A percentile compares a stretch with the other conserved stretches of the same genome.
phyloP scores from a whole-genome alignment of 805 yeast genomes.

The Candida alai region DNA sequence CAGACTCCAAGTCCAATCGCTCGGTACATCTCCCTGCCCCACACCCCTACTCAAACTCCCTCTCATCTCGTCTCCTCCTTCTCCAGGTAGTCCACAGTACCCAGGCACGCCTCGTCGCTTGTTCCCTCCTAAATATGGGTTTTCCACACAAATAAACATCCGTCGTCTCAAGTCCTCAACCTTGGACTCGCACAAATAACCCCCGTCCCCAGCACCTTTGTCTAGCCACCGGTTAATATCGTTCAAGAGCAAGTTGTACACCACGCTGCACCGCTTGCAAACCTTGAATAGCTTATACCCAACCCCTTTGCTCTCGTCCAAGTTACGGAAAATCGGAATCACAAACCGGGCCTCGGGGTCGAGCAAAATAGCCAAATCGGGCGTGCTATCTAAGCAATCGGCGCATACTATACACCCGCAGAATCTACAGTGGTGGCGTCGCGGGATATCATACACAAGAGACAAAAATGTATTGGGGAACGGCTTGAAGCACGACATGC shows the following conservation, averaged over 20 bases:
- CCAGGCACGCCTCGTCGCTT: background rate
- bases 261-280: constrained; percentile 32
- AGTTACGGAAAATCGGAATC: constrained; percentile 30
- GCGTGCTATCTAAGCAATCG: constrained; percentile 4
- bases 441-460: constrained; percentile 3
- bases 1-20: constrained; percentile 54
- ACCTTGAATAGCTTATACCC: constrained; percentile 24
- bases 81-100: background rate
- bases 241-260: constrained; percentile 13
- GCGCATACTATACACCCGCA: constrained; percentile 48
- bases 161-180: constrained; percentile 1
- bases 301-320: constrained; percentile 7
- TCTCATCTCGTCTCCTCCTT: background rate
- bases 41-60: background rate
- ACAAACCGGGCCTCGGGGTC: constrained; percentile 30
- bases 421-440: constrained; percentile 48
- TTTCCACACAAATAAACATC: constrained; percentile 26
- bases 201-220: constrained; percentile 5
- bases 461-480: constrained; percentile 15
- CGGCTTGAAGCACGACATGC: constrained; percentile 38
- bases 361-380: constrained; percentile 12
- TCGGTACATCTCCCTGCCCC: constrained; percentile 22
- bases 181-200: constrained; percentile 1
- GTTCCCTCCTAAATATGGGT: constrained; percentile 22
- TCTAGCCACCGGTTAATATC: constrained; percentile 5